Evolutionary conservation across 164 flowering plant species (phyloP).

Genomic region (Hamamelis virginiana): DNA sequence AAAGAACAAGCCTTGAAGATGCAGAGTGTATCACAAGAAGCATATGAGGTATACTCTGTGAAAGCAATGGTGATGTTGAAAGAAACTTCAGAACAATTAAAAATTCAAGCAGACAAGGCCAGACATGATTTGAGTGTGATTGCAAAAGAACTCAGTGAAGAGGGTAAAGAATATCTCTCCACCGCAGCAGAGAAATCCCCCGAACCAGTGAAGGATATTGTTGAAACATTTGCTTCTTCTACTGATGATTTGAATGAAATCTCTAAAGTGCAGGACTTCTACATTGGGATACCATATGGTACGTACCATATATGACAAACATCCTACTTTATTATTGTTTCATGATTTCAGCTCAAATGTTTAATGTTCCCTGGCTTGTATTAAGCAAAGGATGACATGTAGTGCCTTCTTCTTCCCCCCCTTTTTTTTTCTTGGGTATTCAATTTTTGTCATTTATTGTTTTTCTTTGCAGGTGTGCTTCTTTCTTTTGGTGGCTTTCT

Average conservation of each 20-base stretch:
- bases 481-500: slow-evolving; percentile 82
- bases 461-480: slow-evolving; percentile 57
- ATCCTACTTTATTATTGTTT: neutral
- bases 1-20: slow-evolving; percentile 80
- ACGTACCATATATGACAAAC: slow-evolving; percentile 16
- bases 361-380: neutral
- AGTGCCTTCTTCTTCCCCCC: neutral
- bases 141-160: slow-evolving; percentile 62
- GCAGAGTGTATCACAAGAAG: slow-evolving; percentile 78
- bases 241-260: slow-evolving; percentile 50
- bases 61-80: slow-evolving; percentile 58
- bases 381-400: neutral
- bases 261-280: slow-evolving; percentile 65
- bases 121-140: slow-evolving; percentile 52
- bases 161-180: slow-evolving; percentile 63
- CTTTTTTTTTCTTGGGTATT: neutral
- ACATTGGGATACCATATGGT: slow-evolving; percentile 96
- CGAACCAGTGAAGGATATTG: slow-evolving; percentile 76
- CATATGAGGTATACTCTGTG: slow-evolving; percentile 65
- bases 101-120: slow-evolving; percentile 80
- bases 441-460: neutral
- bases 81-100: slow-evolving; percentile 66
- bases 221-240: slow-evolving; percentile 65
- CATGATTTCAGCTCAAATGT: neutral
- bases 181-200: slow-evolving; percentile 67